Percentiles rank a stretch among this genome's conserved stretches.
These are phyloP conservation scores for Fusarium solani-melongenae DNA, from an alignment of 2,329 filamentous ascomycete species.

Conservation along the genomic window DNA sequence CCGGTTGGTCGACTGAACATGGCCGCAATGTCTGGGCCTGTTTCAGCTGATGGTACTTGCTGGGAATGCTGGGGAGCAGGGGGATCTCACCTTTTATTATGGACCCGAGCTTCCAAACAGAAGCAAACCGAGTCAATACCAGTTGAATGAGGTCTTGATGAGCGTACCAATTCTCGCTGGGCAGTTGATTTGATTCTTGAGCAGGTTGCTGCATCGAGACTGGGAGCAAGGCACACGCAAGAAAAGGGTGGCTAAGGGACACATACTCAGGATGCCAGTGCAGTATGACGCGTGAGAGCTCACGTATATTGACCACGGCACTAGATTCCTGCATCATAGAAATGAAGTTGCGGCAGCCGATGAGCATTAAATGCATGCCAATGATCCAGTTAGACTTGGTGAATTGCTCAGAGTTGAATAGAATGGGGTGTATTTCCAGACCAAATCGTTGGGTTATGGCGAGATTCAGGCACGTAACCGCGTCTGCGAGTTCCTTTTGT, in stretches of 20 bases:
- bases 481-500: neutral
- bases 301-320: neutral
- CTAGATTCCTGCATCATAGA: neutral
- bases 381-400: conserved; percentile 4
- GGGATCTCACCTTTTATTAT: neutral
- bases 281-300: neutral
- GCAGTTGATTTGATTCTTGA: too few species aligned
- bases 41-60: neutral
- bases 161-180: too few species aligned
- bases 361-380: conserved; percentile 4
- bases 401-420: neutral
- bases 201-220: neutral
- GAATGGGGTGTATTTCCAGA: neutral
- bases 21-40: neutral
- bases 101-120: neutral
- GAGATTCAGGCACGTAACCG: neutral
- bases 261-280: conserved; percentile 5
- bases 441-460: neutral
- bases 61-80: neutral
- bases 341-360: neutral
- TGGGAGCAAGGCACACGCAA: conserved; percentile 1
- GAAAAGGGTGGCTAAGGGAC: conserved; percentile 1
- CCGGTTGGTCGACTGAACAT: too few species aligned
- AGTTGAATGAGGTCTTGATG: too few species aligned
- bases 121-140: neutral